These are phyloP conservation scores for Citrus sp. DNA, from an alignment of 345 rosid genomes.

Conservation along the genomic window DNA sequence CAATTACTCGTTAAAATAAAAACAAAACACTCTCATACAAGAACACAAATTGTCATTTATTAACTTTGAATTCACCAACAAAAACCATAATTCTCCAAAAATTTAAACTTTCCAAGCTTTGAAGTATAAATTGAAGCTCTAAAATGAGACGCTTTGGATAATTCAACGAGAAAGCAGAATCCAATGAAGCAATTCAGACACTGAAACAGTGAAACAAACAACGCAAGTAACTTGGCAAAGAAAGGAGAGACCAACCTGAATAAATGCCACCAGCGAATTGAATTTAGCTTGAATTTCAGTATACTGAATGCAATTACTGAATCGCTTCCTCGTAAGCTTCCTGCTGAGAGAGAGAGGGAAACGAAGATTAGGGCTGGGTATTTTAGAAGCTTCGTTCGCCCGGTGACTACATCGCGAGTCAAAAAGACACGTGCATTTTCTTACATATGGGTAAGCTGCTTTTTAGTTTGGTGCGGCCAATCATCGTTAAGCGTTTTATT, in stretches of 20 bases:
- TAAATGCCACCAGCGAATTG: neutral
- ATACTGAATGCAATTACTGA: neutral
- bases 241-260: conserved; percentile 12
- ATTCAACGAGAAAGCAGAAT: neutral
- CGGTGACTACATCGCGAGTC: conserved; percentile 1
- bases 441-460: conserved; percentile 12
- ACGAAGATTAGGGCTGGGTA: conserved; percentile 19
- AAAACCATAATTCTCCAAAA: neutral
- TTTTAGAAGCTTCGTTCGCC: conserved; percentile 21
- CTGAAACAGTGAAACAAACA: neutral
- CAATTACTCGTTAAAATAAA: neutral
- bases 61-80: neutral
- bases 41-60: neutral
- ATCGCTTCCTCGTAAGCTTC: conserved; percentile 4
- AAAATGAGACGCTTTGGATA: neutral
- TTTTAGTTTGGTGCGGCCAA: neutral
- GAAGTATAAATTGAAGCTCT: conserved; percentile 2
- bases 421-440: conserved; percentile 24
- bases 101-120: neutral
- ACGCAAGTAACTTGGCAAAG: neutral
- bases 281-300: neutral
- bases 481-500: neutral
- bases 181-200: conserved; percentile 4
- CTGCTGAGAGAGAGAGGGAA: neutral
- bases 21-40: neutral